Evolutionary conservation across 1,139 yeast genomes (phyloP).

Genomic region (Spencermartinsiella ligniputridi): DNA sequence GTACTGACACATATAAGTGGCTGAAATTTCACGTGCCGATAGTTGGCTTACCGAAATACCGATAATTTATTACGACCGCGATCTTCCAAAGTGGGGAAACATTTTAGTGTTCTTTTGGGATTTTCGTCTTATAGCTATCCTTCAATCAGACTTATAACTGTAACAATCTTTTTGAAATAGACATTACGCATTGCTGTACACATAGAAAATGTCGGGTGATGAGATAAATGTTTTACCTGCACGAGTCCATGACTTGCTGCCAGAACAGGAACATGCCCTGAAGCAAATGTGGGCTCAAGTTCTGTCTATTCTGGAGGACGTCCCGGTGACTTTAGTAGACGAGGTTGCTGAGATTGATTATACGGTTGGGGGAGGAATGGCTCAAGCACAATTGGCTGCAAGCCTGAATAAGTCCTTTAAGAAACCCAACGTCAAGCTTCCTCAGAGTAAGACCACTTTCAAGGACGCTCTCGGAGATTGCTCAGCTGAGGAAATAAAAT

Average conservation of each 20-base stretch:
- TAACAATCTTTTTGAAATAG: not conserved
- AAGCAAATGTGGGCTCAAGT: constrained; percentile 75
- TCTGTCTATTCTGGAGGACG: constrained; percentile 57
- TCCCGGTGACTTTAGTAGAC: constrained; percentile 28
- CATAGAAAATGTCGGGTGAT: not conserved
- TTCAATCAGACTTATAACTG: not conserved
- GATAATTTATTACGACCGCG: not conserved
- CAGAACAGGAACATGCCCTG: constrained; percentile 59
- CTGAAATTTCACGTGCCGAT: not conserved
- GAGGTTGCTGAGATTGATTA: not conserved
- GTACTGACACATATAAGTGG: not conserved
- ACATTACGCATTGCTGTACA: not conserved
- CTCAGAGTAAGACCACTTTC: not conserved
- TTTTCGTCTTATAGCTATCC: not conserved
- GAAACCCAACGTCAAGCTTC: not conserved
- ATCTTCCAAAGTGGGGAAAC: not conserved
- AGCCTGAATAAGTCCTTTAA: not conserved
- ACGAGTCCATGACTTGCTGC: not conserved
- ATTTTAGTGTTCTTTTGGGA: not conserved
- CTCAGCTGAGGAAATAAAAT: not conserved
- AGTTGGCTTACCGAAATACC: not conserved
- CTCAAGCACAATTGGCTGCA: not conserved
- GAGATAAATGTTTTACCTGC: not conserved
- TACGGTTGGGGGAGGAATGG: not conserved
- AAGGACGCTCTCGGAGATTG: not conserved